Evolutionary conservation across 2,329 filamentous ascomycete genomes (phyloP).

Genomic region (Parafenestella ontariensis): DNA sequence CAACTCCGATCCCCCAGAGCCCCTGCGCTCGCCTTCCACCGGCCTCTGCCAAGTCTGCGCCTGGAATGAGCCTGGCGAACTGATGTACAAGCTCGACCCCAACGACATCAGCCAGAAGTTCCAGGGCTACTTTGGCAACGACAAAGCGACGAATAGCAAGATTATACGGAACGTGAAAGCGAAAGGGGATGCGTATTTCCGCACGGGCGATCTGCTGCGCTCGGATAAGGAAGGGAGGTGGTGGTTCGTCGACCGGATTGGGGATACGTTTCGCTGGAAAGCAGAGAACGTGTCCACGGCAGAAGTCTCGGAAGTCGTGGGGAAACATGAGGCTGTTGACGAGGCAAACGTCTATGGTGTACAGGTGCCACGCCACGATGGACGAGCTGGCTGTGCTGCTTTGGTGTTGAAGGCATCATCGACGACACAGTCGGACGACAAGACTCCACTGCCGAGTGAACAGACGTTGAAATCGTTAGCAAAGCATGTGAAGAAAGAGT

Average conservation of each 20-base stretch:
- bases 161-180: slow-evolving; percentile 43
- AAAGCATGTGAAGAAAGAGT: slow-evolving; percentile 44
- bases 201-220: slow-evolving; percentile 46
- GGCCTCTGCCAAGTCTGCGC: slow-evolving; percentile 69
- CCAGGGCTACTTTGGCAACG: slow-evolving; percentile 68
- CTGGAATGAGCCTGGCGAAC: slow-evolving; percentile 73
- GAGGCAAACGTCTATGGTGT: slow-evolving; percentile 58
- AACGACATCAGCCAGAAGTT: slow-evolving; percentile 57
- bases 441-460: slow-evolving; percentile 15
- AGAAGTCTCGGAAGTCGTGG: slow-evolving; percentile 53
- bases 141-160: slow-evolving; percentile 40
- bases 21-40: slow-evolving; percentile 68
- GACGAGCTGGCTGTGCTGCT: slow-evolving; percentile 55
- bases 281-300: slow-evolving; percentile 56
- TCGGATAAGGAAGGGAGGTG: slow-evolving; percentile 42
- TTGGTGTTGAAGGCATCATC: slow-evolving; percentile 40
- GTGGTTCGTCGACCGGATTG: slow-evolving; percentile 49
- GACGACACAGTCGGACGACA: slow-evolving; percentile 2
- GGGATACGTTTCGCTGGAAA: slow-evolving; percentile 53
- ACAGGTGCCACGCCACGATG: slow-evolving; percentile 52
- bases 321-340: slow-evolving; percentile 46
- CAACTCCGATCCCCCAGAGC: slow-evolving; percentile 64
- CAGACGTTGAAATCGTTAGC: slow-evolving; percentile 33
- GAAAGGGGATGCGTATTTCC: slow-evolving; percentile 49
- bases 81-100: slow-evolving; percentile 58